phyloP scores from a whole-genome alignment of 495 filamentous ascomycete species.

The Lentithecium fluviatile region DNA sequence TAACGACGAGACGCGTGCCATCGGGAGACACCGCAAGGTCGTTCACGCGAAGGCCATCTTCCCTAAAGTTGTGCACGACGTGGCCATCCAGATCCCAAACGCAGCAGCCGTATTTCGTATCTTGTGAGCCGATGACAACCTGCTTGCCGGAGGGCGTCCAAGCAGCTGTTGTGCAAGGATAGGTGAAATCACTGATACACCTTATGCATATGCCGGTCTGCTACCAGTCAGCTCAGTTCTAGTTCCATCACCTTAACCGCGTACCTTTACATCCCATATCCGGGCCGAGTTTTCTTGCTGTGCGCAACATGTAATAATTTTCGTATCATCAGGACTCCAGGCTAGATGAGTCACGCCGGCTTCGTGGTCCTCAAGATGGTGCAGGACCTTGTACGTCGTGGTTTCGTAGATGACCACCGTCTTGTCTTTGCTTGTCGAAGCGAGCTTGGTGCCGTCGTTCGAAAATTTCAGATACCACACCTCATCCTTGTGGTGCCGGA shows the following conservation, averaged over 20 bases:
- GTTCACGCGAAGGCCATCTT: constrained; percentile 71
- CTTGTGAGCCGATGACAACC: constrained; percentile 79
- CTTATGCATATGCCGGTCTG: constrained; percentile 70
- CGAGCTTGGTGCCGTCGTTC: constrained; percentile 79
- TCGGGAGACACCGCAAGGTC: constrained; percentile 80
- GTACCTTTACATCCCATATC: constrained; percentile 77
- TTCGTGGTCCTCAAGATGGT: constrained; percentile 63
- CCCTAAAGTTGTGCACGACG: constrained; percentile 57
- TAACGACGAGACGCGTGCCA: constrained; percentile 72
- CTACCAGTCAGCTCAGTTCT: constrained; percentile 4
- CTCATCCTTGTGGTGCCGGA: constrained; percentile 77
- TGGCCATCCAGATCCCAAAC: constrained; percentile 65
- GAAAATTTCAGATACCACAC: constrained; percentile 92
- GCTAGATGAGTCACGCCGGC: constrained; percentile 69
- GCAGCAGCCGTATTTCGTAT: constrained; percentile 62
- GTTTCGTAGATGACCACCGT: constrained; percentile 82
- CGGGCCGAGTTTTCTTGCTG: constrained; percentile 73
- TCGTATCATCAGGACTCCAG: constrained; percentile 90
- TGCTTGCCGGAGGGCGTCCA: constrained; percentile 79
- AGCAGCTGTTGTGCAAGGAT: constrained; percentile 80
- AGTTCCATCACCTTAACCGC: constrained; percentile 25
- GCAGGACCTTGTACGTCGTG: constrained; percentile 61
- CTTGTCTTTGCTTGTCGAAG: constrained; percentile 73
- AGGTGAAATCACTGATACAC: constrained; percentile 64
- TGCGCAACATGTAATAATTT: constrained; percentile 76